Percentiles rank a stretch among this genome's conserved stretches.
phyloP scores from a whole-genome alignment of 495 filamentous ascomycete genomes.

The Daldinia concentrica region DNA sequence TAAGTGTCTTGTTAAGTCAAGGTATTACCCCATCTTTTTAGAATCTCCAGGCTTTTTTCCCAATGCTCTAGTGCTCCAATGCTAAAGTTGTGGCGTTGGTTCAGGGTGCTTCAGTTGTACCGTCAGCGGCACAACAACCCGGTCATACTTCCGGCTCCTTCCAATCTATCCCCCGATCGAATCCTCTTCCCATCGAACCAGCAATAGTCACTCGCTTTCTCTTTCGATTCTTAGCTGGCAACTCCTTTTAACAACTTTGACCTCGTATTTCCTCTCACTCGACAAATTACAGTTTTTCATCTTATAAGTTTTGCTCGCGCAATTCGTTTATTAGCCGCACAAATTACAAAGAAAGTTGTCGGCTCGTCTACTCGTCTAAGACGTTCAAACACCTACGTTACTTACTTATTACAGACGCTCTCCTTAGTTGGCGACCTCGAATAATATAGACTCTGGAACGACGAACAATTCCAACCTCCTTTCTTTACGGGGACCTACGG shows the following conservation, averaged over 20 bases:
- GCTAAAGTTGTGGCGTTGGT: slow-evolving; percentile 29
- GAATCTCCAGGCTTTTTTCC: slow-evolving; percentile 30
- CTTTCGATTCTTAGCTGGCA: slow-evolving; percentile 27
- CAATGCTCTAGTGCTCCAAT: neutral
- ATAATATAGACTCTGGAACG: neutral
- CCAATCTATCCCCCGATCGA: slow-evolving; percentile 37
- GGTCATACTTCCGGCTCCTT: slow-evolving; percentile 37
- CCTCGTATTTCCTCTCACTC: slow-evolving; percentile 4
- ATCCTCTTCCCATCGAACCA: slow-evolving; percentile 35
- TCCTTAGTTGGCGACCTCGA: slow-evolving; percentile 18
- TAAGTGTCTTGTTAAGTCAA: neutral
- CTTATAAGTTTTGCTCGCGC: neutral
- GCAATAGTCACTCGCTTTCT: slow-evolving; percentile 36
- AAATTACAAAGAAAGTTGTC: slow-evolving; percentile 18
- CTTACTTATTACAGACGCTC: slow-evolving; percentile 16
- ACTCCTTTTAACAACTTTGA: slow-evolving; percentile 14
- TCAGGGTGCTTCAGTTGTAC: slow-evolving; percentile 11
- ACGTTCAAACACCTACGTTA: slow-evolving; percentile 9
- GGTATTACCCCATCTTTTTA: slow-evolving; percentile 42
- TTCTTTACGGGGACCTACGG: neutral
- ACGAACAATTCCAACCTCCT: slow-evolving; percentile 8
- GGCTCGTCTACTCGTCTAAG: slow-evolving; percentile 12
- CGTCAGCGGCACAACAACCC: slow-evolving; percentile 37
- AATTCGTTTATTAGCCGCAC: slow-evolving; percentile 8
- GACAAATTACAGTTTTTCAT: slow-evolving; percentile 1